phyloP scores from a whole-genome alignment of 306 rosid genomes.

The Spatholobus suberectus region DNA sequence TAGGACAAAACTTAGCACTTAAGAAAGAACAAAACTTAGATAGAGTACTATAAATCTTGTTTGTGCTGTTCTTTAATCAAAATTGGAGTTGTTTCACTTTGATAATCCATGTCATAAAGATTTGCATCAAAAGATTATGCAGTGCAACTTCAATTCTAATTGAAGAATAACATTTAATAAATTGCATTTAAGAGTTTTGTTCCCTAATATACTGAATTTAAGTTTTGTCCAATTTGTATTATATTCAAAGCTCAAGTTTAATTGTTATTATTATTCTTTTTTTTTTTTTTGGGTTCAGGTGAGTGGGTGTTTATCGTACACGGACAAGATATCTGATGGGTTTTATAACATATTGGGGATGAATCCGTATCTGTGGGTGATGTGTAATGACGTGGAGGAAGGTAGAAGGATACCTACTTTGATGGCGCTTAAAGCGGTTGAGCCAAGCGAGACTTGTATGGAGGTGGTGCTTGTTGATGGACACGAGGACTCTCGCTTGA shows the following conservation, averaged over 20 bases:
- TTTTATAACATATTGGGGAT: conserved; percentile 94
- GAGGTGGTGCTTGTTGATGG: conserved; percentile 90
- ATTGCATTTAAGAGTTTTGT: too few relatives aligned
- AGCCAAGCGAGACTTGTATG: conserved; percentile 71
- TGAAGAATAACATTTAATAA: too few relatives aligned
- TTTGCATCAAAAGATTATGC: too few relatives aligned
- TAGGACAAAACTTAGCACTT: not conserved
- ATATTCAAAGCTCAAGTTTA: not conserved
- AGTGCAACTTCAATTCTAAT: too few relatives aligned
- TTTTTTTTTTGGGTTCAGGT: conserved; percentile 52
- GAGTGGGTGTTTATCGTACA: conserved; percentile 91
- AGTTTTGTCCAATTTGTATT: too few relatives aligned
- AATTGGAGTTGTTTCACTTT: not conserved
- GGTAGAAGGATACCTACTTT: conserved; percentile 68
- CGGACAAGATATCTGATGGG: conserved; percentile 92
- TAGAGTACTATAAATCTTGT: too few relatives aligned
- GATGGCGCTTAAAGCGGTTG: conserved; percentile 73
- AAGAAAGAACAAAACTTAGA: too few relatives aligned
- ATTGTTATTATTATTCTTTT: not conserved
- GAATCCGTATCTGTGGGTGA: conserved; percentile 95
- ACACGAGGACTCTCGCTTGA: conserved; percentile 72
- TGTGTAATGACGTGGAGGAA: conserved; percentile 85
- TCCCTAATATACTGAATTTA: too few relatives aligned
- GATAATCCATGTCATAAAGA: too few relatives aligned
- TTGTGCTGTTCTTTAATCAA: not conserved